A percentile compares a stretch with the other conserved stretches of the same genome.
Conservation (phyloP, 2,329 filamentous ascomycete species). For the Colletotrichum sp. region DNA sequence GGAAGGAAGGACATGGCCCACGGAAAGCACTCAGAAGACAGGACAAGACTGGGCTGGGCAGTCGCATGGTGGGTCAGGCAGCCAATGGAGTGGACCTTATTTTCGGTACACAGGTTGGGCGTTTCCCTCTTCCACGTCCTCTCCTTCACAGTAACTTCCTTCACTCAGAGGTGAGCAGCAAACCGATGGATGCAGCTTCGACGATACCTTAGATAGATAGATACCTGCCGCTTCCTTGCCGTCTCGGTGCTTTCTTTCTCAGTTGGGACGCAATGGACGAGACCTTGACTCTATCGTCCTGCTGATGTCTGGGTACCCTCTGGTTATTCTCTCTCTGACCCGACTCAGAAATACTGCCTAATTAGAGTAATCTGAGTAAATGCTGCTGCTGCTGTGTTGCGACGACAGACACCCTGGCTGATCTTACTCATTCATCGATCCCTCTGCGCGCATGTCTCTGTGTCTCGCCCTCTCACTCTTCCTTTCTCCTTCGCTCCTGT, state of each 20-base stretch:
- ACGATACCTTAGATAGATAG: background rate
- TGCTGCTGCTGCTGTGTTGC: background rate
- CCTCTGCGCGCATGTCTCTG: background rate
- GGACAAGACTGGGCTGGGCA: background rate
- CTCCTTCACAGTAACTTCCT: background rate
- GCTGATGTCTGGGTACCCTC: background rate
- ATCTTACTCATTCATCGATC: background rate
- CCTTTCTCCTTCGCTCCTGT: background rate
- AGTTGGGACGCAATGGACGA: background rate
- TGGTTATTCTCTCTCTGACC: background rate
- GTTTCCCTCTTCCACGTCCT: background rate
- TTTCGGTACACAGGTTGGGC: background rate
- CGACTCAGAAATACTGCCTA: background rate
- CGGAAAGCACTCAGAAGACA: background rate
- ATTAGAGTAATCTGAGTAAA: background rate
- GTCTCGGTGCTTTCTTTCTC: background rate
- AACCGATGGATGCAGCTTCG: background rate
- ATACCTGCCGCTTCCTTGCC: background rate
- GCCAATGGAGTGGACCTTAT: background rate
- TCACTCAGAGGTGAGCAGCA: background rate
- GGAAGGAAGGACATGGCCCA: background rate
- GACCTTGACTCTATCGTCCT: background rate
- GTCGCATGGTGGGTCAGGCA: background rate
- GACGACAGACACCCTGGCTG: background rate
- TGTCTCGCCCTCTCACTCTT: background rate